These are phyloP conservation scores for Rhizopus stolonifer DNA, from an alignment of 371 early-diverging fungal genomes.

Conservation along the genomic window DNA sequence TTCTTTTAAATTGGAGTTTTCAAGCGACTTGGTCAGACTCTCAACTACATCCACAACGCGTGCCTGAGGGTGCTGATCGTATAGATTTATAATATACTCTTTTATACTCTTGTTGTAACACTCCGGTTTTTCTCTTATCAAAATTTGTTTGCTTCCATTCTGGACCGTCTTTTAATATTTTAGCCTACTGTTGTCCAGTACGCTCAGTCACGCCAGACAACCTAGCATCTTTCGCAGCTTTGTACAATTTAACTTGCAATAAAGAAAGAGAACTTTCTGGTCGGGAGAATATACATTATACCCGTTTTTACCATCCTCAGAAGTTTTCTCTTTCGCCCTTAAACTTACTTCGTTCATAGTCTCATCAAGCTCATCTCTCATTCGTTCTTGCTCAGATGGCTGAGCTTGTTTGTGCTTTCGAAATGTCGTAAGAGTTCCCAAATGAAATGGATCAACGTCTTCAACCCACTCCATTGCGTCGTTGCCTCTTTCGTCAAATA, in stretches of 20 bases:
- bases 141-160: slow-evolving; percentile 7
- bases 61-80: slow-evolving; percentile 4
- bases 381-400: slow-evolving; percentile 13
- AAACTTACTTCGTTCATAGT: no score
- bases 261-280: slow-evolving; percentile 10
- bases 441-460: slow-evolving; percentile 10
- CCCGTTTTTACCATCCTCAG: no score
- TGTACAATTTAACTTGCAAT: slow-evolving; percentile 9
- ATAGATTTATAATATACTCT: slow-evolving; percentile 11
- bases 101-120: slow-evolving; percentile 11
- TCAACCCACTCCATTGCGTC: slow-evolving; percentile 6
- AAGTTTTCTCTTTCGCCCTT: slow-evolving; percentile 1
- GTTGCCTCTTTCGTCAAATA: slow-evolving; percentile 2
- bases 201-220: slow-evolving; percentile 10
- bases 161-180: slow-evolving; percentile 8
- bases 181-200: slow-evolving; percentile 10
- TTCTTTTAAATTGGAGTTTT: slow-evolving; percentile 4
- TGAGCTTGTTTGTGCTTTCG: slow-evolving; percentile 15
- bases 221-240: slow-evolving; percentile 12
- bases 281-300: slow-evolving; percentile 9
- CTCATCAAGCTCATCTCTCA: slow-evolving; percentile 12
- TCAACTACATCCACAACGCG: slow-evolving; percentile 1
- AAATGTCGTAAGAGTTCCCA: slow-evolving; percentile 6
- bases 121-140: slow-evolving; percentile 4
- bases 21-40: slow-evolving; percentile 3